These are phyloP conservation scores for Ogataea thermomethanolica DNA, from an alignment of 805 yeast species.

Conservation along the genomic window DNA sequence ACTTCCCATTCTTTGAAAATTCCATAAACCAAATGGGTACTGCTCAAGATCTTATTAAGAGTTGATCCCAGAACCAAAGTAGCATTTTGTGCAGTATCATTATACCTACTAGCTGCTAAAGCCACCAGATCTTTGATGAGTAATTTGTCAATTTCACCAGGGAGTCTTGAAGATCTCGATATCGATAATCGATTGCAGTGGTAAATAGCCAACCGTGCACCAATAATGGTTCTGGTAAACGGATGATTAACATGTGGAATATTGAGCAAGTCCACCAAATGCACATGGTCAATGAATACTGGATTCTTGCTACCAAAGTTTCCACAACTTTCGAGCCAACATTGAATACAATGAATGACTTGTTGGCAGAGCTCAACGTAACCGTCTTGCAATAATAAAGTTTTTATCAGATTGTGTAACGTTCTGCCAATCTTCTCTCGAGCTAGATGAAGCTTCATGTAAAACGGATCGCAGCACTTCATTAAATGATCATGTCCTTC, in stretches of 20 bases:
- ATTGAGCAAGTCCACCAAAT: slow-evolving; percentile 51
- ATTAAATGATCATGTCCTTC: slow-evolving; percentile 18
- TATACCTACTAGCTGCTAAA: slow-evolving; percentile 65
- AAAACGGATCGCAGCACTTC: slow-evolving; percentile 38
- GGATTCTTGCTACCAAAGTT: slow-evolving; percentile 28
- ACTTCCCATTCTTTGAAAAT: slow-evolving; percentile 40
- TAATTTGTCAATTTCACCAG: slow-evolving; percentile 58
- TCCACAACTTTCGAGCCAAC: slow-evolving; percentile 49
- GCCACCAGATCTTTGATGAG: slow-evolving; percentile 63
- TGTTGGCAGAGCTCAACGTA: slow-evolving; percentile 61
- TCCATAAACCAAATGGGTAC: slow-evolving; percentile 49
- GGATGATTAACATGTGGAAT: slow-evolving; percentile 63
- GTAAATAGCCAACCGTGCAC: slow-evolving; percentile 65
- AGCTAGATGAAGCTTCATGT: slow-evolving; percentile 53
- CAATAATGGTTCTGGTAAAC: slow-evolving; percentile 74
- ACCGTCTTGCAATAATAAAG: slow-evolving; percentile 51
- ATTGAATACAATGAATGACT: slow-evolving; percentile 58
- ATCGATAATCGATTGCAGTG: slow-evolving; percentile 72
- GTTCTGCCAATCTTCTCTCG: slow-evolving; percentile 50
- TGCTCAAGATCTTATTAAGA: slow-evolving; percentile 60
- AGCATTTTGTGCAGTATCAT: slow-evolving; percentile 67
- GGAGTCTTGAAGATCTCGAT: slow-evolving; percentile 69
- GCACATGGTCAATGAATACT: slow-evolving; percentile 27
- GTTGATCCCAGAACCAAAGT: slow-evolving; percentile 63
- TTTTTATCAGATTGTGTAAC: slow-evolving; percentile 54